Conservation (phyloP, 2,329 filamentous ascomycete genomes). For the Coniella vitis region DNA sequence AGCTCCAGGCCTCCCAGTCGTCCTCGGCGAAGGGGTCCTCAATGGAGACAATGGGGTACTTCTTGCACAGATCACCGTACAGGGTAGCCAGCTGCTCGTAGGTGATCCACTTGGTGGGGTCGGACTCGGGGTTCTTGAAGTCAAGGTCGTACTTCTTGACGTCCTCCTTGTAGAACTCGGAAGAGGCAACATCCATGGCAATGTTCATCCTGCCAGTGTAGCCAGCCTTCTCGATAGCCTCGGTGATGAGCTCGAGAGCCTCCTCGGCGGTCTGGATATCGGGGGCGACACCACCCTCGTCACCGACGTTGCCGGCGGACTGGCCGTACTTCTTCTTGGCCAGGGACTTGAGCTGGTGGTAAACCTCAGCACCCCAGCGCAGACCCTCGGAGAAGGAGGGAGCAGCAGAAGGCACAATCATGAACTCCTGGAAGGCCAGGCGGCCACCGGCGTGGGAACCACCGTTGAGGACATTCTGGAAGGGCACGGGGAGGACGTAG, state of each 20-base stretch:
- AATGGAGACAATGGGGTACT: constrained; percentile 98
- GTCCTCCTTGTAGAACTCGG: constrained; percentile 97
- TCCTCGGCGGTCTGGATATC: constrained; percentile 97
- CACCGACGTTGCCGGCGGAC: constrained; percentile 96
- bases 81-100: constrained; percentile 94
- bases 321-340: constrained; percentile 99
- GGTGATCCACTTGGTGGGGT: constrained; percentile 94
- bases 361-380: constrained; percentile 94
- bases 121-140: constrained; percentile 99
- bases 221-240: constrained; percentile 88
- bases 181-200: constrained; percentile 97
- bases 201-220: constrained; percentile 97
- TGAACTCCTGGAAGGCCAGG: constrained; percentile 93
- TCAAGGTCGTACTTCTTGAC: constrained; percentile 99
- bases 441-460: constrained; percentile 95
- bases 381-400: constrained; percentile 92
- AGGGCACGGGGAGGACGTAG: constrained; percentile 82
- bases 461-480: constrained; percentile 91
- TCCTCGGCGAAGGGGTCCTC: constrained; percentile 99
- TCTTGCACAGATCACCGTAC: constrained; percentile 80
- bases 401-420: constrained; percentile 83
- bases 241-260: constrained; percentile 86
- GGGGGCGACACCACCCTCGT: constrained; percentile 98
- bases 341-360: constrained; percentile 93
- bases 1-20: constrained; percentile 99